phyloP scores from a whole-genome alignment of 2,329 filamentous ascomycete genomes.

The Cladophialophora exuberans region DNA sequence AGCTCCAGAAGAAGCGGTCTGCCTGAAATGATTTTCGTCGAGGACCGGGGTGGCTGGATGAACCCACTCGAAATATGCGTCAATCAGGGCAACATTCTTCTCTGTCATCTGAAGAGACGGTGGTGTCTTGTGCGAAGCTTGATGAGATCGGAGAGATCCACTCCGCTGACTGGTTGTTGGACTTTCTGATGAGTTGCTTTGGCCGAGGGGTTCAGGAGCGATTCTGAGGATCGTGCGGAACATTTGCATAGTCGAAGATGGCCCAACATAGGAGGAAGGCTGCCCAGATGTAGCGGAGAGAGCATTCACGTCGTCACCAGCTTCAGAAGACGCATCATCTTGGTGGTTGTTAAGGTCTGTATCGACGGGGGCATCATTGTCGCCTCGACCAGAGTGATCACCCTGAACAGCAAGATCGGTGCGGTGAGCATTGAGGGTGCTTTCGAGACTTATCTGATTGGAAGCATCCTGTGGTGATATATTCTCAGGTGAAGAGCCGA shows the following conservation, averaged over 20 bases:
- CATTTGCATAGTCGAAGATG: conserved; percentile 22
- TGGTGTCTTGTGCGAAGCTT: background rate
- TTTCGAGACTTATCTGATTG: background rate
- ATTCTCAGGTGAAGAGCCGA: background rate
- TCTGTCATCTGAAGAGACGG: conserved; percentile 11
- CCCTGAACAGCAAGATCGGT: too few species aligned
- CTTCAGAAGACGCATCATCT: conserved; percentile 10
- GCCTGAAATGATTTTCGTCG: conserved; percentile 30
- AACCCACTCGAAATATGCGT: conserved; percentile 31
- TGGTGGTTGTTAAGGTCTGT: too few species aligned
- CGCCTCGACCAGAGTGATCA: background rate
- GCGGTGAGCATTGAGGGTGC: background rate
- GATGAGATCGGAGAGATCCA: conserved; percentile 5
- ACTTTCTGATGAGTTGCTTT: background rate
- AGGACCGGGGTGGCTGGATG: conserved; percentile 31
- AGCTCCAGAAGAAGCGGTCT: conserved; percentile 15
- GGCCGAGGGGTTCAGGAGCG: conserved; percentile 13
- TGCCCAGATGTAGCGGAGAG: conserved; percentile 13
- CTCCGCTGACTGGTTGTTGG: conserved; percentile 8
- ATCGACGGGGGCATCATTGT: too few species aligned
- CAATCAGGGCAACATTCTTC: conserved; percentile 16
- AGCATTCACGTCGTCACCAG: conserved; percentile 19
- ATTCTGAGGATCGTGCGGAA: conserved; percentile 20
- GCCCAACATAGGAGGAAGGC: conserved; percentile 18
- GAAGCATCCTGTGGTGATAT: background rate